Evolutionary conservation across 1,284 basidiomycete genomes (phyloP), one percentile per base, ranked within the genome.

Genomic region (Tranzscheliella williamsii): DNA sequence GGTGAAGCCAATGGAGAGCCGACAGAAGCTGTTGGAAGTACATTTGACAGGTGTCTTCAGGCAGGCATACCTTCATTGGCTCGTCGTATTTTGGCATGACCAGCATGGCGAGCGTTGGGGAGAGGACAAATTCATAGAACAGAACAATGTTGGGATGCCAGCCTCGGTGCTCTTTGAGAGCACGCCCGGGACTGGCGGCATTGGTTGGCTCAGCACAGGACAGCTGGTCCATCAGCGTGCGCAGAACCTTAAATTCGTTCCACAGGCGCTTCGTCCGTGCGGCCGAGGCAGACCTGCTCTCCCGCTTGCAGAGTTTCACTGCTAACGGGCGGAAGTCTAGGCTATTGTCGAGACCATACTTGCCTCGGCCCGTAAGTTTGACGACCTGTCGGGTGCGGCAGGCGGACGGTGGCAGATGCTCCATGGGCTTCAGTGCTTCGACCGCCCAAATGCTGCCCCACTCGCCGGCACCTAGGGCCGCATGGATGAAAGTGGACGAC

Each of bases 211-310:
- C 48, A 15, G 50, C 53, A 9, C 54, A 38, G 32, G 53, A 47
- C 6, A 54, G 45, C 29, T 54, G 54, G 27, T 55, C 54, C 53
- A 67, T 50, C 13, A 55, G 15, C 24, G 51, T 47, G 17, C 50
- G 54, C 24, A 72, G 29, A n/a, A 67, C 40, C 21, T 71, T 73
- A 56, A 61, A 73, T 37, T 73, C 70, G 51, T 71, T 69, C 68
- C 66, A 67, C 5, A 73, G 60, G 18, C 58, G 50, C 18, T 65
- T 49, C 4, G 58, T 67, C 12, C 66, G 35, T 6, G 58, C 58
- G 12, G 67, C 51, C 1, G 57, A 54, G 2, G 50, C 47, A 21
- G 48, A 51, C 27, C 53, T 63, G 17, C 56, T 43, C 34, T 66
- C 49, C 13, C 62, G 57, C 32, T 60, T 49, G 40, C 63, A 68